These are phyloP conservation scores for Phlebiopsis gigantea DNA, from an alignment of 768 basidiomycete species.

Conservation along the genomic window DNA sequence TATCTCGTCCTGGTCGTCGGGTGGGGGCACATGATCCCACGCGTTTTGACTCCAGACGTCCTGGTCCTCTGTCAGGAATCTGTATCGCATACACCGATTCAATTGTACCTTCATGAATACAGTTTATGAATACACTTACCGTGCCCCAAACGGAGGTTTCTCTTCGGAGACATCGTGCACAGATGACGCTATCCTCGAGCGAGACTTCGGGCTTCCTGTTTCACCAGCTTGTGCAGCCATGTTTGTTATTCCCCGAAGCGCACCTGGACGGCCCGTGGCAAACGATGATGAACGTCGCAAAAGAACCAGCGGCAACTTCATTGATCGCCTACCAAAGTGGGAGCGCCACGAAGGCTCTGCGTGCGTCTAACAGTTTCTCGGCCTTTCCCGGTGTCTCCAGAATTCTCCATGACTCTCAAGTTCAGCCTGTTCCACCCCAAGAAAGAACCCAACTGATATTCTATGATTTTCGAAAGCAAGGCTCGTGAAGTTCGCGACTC, in stretches of 20 bases:
- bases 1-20: slow-evolving; percentile 70
- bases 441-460: too few species aligned
- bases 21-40: slow-evolving; percentile 87
- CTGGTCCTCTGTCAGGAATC: slow-evolving; percentile 64
- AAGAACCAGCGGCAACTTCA: neutral
- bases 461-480: too few species aligned
- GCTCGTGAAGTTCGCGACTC: too few species aligned
- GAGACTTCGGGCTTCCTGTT: neutral
- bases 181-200: slow-evolving; percentile 10
- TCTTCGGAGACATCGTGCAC: slow-evolving; percentile 13
- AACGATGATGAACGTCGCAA: neutral
- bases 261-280: neutral
- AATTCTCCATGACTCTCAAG: neutral
- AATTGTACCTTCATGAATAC: too few species aligned
- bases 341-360: neutral
- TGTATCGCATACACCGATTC: slow-evolving; percentile 26
- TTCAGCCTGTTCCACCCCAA: too few species aligned
- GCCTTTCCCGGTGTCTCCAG: neutral
- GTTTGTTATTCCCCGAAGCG: neutral
- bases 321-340: neutral
- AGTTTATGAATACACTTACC: neutral
- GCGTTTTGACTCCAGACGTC: slow-evolving; percentile 86
- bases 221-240: neutral
- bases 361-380: neutral
- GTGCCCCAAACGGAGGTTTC: slow-evolving; percentile 15